Conservation (phyloP, 2,329 filamentous ascomycete species). For the Didymella lethalis region DNA sequence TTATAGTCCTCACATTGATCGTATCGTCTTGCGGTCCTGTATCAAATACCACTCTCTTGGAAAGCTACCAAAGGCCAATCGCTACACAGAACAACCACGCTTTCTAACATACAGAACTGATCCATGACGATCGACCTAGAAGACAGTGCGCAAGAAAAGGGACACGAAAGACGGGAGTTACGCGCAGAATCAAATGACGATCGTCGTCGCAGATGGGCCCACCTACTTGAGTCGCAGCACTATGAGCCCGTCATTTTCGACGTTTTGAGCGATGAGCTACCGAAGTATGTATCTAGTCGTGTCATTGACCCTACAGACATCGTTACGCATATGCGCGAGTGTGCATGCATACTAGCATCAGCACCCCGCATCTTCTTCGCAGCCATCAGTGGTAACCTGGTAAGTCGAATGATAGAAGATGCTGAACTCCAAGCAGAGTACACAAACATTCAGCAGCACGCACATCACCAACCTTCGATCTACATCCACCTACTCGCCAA, state of each 20-base stretch:
- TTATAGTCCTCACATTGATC: not conserved
- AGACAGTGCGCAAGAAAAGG: not conserved
- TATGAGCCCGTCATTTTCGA: slow-evolving; percentile 37
- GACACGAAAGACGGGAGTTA: too few relatives aligned
- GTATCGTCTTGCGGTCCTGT: too few relatives aligned
- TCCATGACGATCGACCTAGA: not conserved
- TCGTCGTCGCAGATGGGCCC: slow-evolving; percentile 28
- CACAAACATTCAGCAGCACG: slow-evolving; percentile 27
- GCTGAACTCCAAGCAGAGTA: slow-evolving; percentile 31
- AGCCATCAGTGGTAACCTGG: slow-evolving; percentile 37
- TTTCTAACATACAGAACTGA: not conserved
- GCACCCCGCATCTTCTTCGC: slow-evolving; percentile 33
- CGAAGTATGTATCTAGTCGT: slow-evolving; percentile 33
- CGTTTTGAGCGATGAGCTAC: slow-evolving; percentile 34
- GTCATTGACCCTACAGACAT: slow-evolving; percentile 23
- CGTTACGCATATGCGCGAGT: slow-evolving; percentile 30
- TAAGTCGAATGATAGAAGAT: slow-evolving; percentile 25
- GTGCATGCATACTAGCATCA: slow-evolving; percentile 40
- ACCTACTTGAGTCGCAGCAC: slow-evolving; percentile 27
- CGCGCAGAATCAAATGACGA: slow-evolving; percentile 22
- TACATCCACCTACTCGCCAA: slow-evolving; percentile 41
- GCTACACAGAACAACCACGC: not conserved
- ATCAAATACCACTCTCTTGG: not conserved
- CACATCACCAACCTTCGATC: slow-evolving; percentile 37
- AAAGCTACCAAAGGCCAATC: not conserved